Percentiles rank a stretch among this genome's conserved stretches.
Conservation (phyloP, 768 basidiomycete species). For the Tulasnella calospora region DNA sequence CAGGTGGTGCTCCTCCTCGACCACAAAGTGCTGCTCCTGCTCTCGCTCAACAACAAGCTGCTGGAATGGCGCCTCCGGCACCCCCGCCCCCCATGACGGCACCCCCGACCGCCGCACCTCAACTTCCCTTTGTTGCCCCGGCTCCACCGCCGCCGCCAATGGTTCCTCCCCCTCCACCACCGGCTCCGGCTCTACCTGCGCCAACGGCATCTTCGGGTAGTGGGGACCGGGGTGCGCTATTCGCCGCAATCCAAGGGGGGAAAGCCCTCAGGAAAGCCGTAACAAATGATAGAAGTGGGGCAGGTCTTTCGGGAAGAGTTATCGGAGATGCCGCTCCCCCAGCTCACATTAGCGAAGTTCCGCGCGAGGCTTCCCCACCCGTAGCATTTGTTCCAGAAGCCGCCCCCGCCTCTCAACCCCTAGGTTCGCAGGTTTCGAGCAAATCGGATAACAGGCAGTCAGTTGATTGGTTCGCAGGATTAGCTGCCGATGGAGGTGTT, state of each 20-base stretch:
- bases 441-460: constrained; percentile 59
- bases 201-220: constrained; percentile 37
- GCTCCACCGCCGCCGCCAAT: constrained; percentile 35
- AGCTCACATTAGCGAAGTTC: constrained; percentile 52
- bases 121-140: constrained; percentile 29
- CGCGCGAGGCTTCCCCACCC: constrained; percentile 38
- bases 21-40: constrained; percentile 54
- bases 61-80: constrained; percentile 22
- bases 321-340: constrained; percentile 71
- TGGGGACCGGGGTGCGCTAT: constrained; percentile 52
- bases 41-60: constrained; percentile 31
- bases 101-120: constrained; percentile 35
- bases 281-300: constrained; percentile 78
- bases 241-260: constrained; percentile 76
- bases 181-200: constrained; percentile 33
- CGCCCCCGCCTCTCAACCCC: constrained; percentile 27
- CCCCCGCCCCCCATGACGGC: constrained; percentile 37
- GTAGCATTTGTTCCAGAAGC: constrained; percentile 40
- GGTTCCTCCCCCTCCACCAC: constrained; percentile 33
- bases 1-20: constrained; percentile 37
- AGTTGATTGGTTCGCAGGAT: constrained; percentile 86
- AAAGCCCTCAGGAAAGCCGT: constrained; percentile 63
- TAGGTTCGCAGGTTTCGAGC: constrained; percentile 15
- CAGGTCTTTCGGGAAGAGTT: constrained; percentile 67
- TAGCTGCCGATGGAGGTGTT: constrained; percentile 60